A percentile compares a stretch with the other conserved stretches of the same genome.
These are phyloP conservation scores for Poa pratensis DNA, from an alignment of 176 grass and related monocot genomes.

Conservation along the genomic window DNA sequence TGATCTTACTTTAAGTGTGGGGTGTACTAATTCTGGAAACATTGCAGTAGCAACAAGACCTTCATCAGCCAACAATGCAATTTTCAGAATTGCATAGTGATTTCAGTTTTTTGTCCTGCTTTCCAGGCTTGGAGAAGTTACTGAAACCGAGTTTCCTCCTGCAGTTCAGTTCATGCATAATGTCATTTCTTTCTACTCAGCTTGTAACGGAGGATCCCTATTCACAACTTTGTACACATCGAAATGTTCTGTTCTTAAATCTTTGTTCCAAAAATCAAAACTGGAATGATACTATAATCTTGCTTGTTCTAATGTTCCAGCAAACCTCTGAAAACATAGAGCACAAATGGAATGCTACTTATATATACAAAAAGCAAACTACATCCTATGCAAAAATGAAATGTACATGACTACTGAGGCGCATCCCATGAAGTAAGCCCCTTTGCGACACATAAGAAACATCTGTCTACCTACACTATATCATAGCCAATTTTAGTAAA, in stretches of 20 bases:
- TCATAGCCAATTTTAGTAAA: slow-evolving; percentile 50
- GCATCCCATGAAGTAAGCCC: slow-evolving; percentile 17
- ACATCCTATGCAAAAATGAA: slow-evolving; percentile 52
- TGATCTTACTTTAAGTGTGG: too few relatives aligned
- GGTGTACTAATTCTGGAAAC: too few relatives aligned
- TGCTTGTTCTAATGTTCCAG: slow-evolving; percentile 30
- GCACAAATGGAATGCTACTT: slow-evolving; percentile 14
- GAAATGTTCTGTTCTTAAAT: not conserved
- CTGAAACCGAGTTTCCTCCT: not conserved
- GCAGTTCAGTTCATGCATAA: not conserved
- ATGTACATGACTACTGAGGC: slow-evolving; percentile 54
- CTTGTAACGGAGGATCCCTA: not conserved
- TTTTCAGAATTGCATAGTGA: not conserved
- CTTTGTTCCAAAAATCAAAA: slow-evolving; percentile 10
- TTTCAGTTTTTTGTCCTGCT: not conserved
- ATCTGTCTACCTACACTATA: slow-evolving; percentile 54
- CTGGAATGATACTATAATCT: not conserved
- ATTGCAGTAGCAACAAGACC: too few relatives aligned
- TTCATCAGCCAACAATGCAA: not conserved
- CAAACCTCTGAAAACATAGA: slow-evolving; percentile 34
- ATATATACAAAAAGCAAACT: slow-evolving; percentile 68
- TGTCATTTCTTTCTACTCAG: not conserved
- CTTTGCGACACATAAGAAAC: slow-evolving; percentile 32
- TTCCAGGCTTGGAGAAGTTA: not conserved
- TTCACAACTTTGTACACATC: not conserved